Evolutionary conservation across 768 basidiomycete species (phyloP).

Genomic region (Kwoniella newhampshirensis): DNA sequence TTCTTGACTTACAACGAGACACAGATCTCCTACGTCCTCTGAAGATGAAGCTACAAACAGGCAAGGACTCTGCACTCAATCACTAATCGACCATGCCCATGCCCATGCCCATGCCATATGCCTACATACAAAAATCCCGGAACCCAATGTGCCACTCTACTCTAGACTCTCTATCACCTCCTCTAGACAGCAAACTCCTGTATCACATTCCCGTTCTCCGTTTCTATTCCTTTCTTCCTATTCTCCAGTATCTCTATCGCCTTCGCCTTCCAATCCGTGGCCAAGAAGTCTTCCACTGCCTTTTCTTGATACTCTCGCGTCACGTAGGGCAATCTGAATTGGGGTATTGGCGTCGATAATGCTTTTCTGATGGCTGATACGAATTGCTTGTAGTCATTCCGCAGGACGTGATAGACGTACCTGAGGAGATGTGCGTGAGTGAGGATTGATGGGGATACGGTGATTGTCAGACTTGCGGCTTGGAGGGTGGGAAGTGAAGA

Average conservation of each 20-base stretch:
- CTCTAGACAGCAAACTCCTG: conserved; percentile 1
- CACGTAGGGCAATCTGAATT: conserved; percentile 14
- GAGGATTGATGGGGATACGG: not conserved
- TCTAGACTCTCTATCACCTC: not conserved
- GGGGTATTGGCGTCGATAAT: conserved; percentile 17
- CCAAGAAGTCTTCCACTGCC: conserved; percentile 6
- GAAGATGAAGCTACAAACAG: no score
- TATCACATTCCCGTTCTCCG: conserved; percentile 17
- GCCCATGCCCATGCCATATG: no score
- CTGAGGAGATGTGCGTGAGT: not conserved
- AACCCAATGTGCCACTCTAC: no score
- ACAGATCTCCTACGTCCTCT: no score
- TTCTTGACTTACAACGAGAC: no score
- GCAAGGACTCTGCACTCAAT: no score
- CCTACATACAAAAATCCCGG: not conserved
- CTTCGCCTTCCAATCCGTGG: conserved; percentile 20
- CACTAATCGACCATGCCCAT: no score
- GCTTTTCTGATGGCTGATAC: conserved; percentile 26
- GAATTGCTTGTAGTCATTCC: conserved; percentile 18
- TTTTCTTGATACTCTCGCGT: conserved; percentile 18
- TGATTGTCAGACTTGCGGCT: no score
- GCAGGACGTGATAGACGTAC: conserved; percentile 28
- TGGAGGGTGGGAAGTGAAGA: not conserved
- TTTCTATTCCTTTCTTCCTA: conserved; percentile 19
- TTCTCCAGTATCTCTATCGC: conserved; percentile 16